Evolutionary conservation across 352 stramenopile genomes (phyloP).

Genomic region (Phytophthora brassicae): DNA sequence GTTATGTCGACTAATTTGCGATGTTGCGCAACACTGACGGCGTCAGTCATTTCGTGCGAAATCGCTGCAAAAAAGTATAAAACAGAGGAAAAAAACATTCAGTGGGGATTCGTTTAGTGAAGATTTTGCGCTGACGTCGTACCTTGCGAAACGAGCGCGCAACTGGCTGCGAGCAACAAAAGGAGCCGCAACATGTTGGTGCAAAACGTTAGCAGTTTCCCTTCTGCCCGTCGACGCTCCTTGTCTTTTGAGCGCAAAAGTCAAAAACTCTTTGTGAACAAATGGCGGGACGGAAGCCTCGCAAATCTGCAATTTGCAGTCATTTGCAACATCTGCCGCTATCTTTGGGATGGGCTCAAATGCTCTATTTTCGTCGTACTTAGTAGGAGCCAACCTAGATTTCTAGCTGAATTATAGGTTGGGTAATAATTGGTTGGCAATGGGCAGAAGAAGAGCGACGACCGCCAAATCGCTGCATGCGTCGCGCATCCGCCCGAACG

Average conservation of each 20-base stretch:
- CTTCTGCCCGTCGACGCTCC: background rate
- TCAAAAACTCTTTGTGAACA: conserved; percentile 18
- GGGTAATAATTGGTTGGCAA: conserved; percentile 14
- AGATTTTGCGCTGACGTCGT: background rate
- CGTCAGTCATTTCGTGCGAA: conserved; percentile 9
- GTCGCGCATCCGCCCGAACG: conserved; percentile 1
- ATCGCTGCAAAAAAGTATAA: too few relatives aligned
- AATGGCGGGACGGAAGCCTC: conserved; percentile 31
- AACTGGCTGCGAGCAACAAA: conserved; percentile 22
- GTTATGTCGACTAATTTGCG: conserved; percentile 16
- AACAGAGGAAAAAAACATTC: too few relatives aligned
- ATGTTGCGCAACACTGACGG: conserved; percentile 3
- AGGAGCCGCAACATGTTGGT: conserved; percentile 25
- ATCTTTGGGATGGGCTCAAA: conserved; percentile 22
- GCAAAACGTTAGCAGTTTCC: conserved; percentile 6
- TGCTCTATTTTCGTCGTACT: too few relatives aligned
- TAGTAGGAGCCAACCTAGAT: background rate
- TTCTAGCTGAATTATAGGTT: background rate
- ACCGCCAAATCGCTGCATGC: conserved; percentile 16
- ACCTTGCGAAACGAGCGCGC: conserved; percentile 24
- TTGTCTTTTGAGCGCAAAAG: conserved; percentile 11
- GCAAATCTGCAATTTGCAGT: conserved; percentile 26
- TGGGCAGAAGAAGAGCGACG: conserved; percentile 18
- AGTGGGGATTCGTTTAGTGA: conserved; percentile 4
- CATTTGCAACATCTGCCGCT: too few relatives aligned